Conservation (phyloP, 352 stramenopile species). For the Phytophthora sp. region DNA sequence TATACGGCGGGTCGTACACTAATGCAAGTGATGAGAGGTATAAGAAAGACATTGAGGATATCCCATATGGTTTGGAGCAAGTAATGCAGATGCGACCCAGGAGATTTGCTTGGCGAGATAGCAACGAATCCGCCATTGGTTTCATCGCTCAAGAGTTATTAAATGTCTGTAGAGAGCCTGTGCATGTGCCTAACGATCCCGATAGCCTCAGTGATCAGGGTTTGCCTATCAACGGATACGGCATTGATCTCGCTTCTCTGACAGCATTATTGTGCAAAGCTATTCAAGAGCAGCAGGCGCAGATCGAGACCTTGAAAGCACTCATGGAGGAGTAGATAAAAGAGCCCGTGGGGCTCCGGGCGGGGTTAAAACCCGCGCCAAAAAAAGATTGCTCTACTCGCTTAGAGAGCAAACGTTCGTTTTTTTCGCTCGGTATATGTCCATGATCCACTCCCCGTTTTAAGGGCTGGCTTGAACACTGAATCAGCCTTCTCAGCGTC, state of each 20-base stretch:
- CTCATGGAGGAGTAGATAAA: not conserved
- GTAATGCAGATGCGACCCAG: not conserved
- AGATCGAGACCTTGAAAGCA: not conserved
- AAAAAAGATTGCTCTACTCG: not conserved
- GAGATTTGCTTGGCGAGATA: not conserved
- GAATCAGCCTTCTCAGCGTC: not conserved
- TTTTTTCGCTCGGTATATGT: not conserved
- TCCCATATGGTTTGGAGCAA: not conserved
- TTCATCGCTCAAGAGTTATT: not conserved
- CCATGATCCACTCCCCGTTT: not conserved
- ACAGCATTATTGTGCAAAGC: not conserved
- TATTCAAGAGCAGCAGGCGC: not conserved
- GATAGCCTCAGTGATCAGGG: not conserved
- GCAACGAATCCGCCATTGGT: not conserved
- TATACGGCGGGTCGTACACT: not conserved
- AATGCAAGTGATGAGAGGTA: not conserved
- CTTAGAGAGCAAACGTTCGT: not conserved
- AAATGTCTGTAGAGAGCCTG: not conserved
- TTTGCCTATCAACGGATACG: no score
- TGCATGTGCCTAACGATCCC: not conserved
- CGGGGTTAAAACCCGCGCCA: no score
- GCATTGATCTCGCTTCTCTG: not conserved
- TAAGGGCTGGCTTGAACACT: not conserved
- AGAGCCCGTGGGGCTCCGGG: no score
- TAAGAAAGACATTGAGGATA: not conserved